Evolutionary conservation across 1,284 basidiomycete species (phyloP), one percentile per base, ranked within the genome.

Genomic region (Neotropicomus parvogracilis): DNA sequence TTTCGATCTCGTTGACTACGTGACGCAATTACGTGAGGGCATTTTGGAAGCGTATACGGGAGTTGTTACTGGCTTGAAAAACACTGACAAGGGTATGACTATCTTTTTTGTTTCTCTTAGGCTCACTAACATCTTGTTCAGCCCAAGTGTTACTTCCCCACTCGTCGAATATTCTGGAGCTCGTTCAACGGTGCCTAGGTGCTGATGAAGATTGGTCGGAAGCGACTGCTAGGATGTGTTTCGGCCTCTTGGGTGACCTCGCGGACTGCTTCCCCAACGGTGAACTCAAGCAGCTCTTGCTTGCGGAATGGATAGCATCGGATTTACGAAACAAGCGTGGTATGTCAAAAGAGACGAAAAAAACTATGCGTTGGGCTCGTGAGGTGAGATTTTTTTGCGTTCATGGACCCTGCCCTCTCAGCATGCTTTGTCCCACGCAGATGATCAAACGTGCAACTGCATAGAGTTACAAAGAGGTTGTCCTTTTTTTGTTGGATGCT

Each of bases 11-110:
- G 79, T 93, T 51, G 95, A 99, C 59, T 99, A 99, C 66, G 91
- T 97, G 50, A 81, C 83, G 53, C 81, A 83, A 45, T 79, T 99
- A 53, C 84, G 95, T 33, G 95, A 99, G 66, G 92, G 93, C 37
- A 97, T 99, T 56, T 75, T 97, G 34, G 97, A 99, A 68, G 95
- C 95, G 4, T 98, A 97, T 64, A 95, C 91, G 9, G 95, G 97
- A 40, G 89, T 98, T 55, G 84, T 97, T 50, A 88, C 91, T 39
- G 94, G 91, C 7, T 75, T 97, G 65, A 93, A 95, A 72, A 81
- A 83, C 55, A 88, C 86, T 5, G 81, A 86, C 32, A 86, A 91
- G 69, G 76, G 88, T 87, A 60, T 51, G 71, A 66, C 21, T 3
- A 14, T 21, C n/a, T 13, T 34, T 41, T 17, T 19, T 6, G 28